phyloP scores from a whole-genome alignment of 495 filamentous ascomycete genomes.

The Hypoxylon cercidicola region DNA sequence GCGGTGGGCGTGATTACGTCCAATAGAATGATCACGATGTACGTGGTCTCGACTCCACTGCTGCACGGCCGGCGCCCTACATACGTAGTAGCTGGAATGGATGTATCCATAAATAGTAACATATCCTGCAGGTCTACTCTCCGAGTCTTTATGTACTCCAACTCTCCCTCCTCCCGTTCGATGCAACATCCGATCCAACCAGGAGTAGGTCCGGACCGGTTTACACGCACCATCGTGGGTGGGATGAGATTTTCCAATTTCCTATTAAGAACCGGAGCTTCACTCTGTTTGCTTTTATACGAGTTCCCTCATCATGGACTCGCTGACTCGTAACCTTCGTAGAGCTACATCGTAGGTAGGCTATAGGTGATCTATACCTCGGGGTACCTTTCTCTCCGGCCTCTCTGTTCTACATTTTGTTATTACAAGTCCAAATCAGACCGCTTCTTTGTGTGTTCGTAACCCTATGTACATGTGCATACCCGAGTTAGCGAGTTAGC shows the following conservation, averaged over 20 bases:
- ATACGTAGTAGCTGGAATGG: conserved; percentile 17
- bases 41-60: conserved; percentile 18
- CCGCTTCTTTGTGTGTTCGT: conserved; percentile 34
- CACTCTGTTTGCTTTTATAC: too few species aligned
- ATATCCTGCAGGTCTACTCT: conserved; percentile 23
- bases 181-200: conserved; percentile 43
- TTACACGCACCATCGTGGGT: conserved; percentile 8
- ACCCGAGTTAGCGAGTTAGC: conserved; percentile 10
- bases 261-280: conserved; percentile 1
- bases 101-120: conserved; percentile 38
- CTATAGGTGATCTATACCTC: too few species aligned
- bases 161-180: conserved; percentile 36
- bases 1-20: conserved; percentile 19
- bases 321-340: too few species aligned
- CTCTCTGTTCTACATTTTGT: conserved; percentile 3
- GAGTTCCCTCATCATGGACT: too few species aligned
- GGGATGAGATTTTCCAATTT: not conserved
- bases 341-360: too few species aligned
- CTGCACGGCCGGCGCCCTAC: conserved; percentile 31
- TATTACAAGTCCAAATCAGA: conserved; percentile 19
- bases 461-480: conserved; percentile 16
- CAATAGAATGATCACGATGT: conserved; percentile 16
- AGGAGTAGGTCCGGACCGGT: conserved; percentile 27
- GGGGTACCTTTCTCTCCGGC: not conserved
- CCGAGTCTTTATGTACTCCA: conserved; percentile 24